Base-by-base conservation (phyloP, 2,329 filamentous ascomycete genomes). In the Stagonosporopsis rhizophila region DNA sequence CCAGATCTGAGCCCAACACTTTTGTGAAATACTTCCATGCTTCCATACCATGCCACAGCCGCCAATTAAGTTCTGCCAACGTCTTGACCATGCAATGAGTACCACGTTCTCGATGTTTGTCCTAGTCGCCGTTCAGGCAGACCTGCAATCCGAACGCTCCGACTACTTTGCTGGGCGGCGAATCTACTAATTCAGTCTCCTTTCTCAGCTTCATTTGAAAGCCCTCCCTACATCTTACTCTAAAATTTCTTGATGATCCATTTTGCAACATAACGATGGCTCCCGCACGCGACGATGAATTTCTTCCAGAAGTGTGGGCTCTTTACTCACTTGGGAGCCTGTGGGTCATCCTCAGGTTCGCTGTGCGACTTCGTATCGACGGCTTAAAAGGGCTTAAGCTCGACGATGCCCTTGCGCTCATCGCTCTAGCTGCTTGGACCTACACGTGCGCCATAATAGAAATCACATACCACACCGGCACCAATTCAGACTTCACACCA, bases 401-500 rank as follows among this genome's bases (percentile, higher is more conserved):
- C 1, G 56, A 59, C 22, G 56, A 59, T 11, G 56, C 28, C 14
- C 44, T 59, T 4, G 56, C 56, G 1, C 30, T 55, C 2, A n/a
- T 56, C 6, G 56, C 51, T 0, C 6, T 58, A 17, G 20, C 38
- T 14, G 53, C 53, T 14, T 62, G 54, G 58, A 57, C 58, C 0
- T 52, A 49, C 32, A 56, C 51, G 2, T 53, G 53, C 23, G 48
- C 46, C 14, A 49, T 47, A 1, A 60, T 52, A 8, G 41, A 62
- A 4, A 42, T 52, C 39, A 62, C 55, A 2, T 60, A 62, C 35
- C 46, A 55, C 30, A 58, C 55, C 2, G 52, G 52, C 5, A 62
- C 60, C 2, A 62, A 56, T 25, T 52, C 52, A 8, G 60, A 62
- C 38, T 62, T 50, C 22, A 42, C 39, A 3, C 14, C 48, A 23